phyloP scores from a whole-genome alignment of 208 protist species.

The Acanthamoeba triangularis region DNA sequence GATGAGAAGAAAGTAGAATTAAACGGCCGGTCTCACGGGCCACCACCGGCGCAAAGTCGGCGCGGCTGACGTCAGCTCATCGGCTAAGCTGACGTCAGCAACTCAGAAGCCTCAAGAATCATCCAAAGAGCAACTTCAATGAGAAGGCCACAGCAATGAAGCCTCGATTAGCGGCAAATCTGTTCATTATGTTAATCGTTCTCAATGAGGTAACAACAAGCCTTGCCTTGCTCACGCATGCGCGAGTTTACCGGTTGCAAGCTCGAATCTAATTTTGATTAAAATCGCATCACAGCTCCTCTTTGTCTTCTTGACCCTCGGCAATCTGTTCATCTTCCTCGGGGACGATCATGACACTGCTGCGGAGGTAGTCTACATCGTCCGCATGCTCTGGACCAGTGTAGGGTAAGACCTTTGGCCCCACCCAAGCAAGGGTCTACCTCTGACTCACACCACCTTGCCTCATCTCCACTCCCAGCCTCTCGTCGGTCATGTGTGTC shows the following conservation, averaged over 20 bases:
- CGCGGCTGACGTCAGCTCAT: neutral
- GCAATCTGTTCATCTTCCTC: slow-evolving; percentile 51
- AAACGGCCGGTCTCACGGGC: no score
- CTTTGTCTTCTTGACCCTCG: slow-evolving; percentile 22
- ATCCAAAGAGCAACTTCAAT: neutral
- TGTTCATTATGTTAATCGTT: neutral
- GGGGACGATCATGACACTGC: neutral
- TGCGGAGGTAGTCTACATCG: slow-evolving; percentile 5
- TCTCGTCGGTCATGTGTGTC: slow-evolving; percentile 22
- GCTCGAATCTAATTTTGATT: neutral
- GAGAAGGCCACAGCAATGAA: neutral
- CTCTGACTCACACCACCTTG: no score
- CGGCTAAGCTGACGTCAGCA: neutral
- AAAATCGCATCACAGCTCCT: neutral
- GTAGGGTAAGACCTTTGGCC: neutral
- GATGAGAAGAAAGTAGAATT: no score
- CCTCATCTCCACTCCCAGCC: neutral
- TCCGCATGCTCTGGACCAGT: slow-evolving; percentile 18
- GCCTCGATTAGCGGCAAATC: slow-evolving; percentile 19
- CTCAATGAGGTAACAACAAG: slow-evolving; percentile 9
- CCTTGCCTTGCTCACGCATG: neutral
- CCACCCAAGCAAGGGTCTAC: no score
- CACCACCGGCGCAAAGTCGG: no score
- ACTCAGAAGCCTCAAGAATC: neutral
- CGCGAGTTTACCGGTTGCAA: neutral